phyloP scores from a whole-genome alignment of 257 asterid species.

The Nicotiana sylvestris region DNA sequence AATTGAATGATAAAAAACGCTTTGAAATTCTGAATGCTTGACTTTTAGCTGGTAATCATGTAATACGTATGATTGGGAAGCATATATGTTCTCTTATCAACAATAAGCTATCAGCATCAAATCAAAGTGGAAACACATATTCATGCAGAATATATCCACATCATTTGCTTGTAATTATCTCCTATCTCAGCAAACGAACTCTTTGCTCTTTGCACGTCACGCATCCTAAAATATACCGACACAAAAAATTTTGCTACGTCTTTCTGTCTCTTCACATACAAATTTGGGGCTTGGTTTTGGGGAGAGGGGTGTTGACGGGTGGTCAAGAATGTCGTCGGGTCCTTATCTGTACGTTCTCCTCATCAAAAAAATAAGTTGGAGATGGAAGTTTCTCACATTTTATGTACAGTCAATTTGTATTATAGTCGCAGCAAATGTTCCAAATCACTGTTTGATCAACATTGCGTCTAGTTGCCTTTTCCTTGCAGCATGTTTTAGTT shows the following conservation, averaged over 20 bases:
- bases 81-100: background rate
- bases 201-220: background rate
- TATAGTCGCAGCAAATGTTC: background rate
- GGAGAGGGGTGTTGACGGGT: background rate
- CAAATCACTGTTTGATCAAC: conserved; percentile 50
- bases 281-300: background rate
- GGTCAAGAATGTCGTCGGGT: background rate
- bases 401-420: conserved; percentile 31
- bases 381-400: background rate
- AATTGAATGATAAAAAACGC: background rate
- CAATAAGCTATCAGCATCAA: background rate
- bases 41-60: background rate
- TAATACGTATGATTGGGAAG: background rate
- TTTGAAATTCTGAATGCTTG: background rate
- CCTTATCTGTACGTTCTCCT: conserved; percentile 8
- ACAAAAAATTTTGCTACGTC: background rate
- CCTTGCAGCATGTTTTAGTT: conserved; percentile 85
- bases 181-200: background rate
- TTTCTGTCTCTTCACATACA: background rate
- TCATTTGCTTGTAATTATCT: background rate
- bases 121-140: background rate
- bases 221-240: background rate
- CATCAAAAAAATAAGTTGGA: background rate
- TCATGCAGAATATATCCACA: background rate
- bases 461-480: conserved; percentile 64